phyloP scores from a whole-genome alignment of 2,329 filamentous ascomycete genomes.

The Metarhizium anisopliae region DNA sequence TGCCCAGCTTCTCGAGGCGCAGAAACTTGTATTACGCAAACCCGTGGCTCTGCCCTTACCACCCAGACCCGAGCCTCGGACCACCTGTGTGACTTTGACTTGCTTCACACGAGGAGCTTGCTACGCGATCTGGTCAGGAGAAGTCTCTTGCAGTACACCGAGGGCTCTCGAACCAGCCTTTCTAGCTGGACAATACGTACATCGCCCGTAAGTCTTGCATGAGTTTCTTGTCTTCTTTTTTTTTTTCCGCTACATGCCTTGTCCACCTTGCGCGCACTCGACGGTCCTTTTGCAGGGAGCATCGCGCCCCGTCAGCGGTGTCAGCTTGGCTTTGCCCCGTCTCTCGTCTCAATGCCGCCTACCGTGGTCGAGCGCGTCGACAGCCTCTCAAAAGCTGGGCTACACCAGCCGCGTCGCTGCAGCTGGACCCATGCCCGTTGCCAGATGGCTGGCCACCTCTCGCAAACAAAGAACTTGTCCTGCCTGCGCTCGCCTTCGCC shows the following conservation, averaged over 20 bases:
- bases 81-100: conserved; percentile 14
- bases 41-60: conserved; percentile 11
- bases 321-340: not conserved
- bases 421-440: conserved; percentile 11
- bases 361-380: conserved; percentile 9
- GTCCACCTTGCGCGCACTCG: conserved; percentile 2
- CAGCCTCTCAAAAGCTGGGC: conserved; percentile 7
- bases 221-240: conserved; percentile 6
- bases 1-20: conserved; percentile 8
- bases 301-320: conserved; percentile 1
- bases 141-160: conserved; percentile 11
- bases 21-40: conserved; percentile 16
- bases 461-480: conserved; percentile 5
- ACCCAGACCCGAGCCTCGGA: conserved; percentile 11
- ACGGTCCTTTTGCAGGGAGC: not conserved
- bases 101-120: conserved; percentile 10
- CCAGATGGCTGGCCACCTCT: conserved; percentile 5
- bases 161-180: conserved; percentile 15
- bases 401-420: conserved; percentile 14
- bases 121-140: conserved; percentile 10
- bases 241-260: not conserved
- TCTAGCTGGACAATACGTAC: conserved; percentile 15
- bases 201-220: conserved; percentile 26
- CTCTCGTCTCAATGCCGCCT: conserved; percentile 3
- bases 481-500: conserved; percentile 6